A percentile compares a stretch with the other conserved stretches of the same genome.
phyloP scores from a whole-genome alignment of 768 basidiomycete genomes.

The Hypholoma fasciculare region DNA sequence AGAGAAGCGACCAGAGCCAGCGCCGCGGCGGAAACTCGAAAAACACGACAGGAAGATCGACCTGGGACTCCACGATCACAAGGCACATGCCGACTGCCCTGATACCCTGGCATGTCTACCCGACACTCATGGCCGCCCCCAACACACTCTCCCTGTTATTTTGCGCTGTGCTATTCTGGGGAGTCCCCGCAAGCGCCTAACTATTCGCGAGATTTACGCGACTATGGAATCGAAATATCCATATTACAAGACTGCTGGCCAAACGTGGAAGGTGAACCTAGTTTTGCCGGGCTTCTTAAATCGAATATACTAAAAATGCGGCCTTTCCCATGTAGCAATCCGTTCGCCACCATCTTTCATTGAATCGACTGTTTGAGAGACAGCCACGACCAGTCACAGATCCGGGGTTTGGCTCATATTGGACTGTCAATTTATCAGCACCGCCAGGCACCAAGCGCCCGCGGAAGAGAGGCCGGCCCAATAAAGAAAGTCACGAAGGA shows the following conservation, averaged over 20 bases:
- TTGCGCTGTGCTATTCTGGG: slow-evolving; percentile 83
- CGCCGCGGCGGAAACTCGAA: slow-evolving; percentile 24
- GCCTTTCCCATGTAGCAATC: slow-evolving; percentile 61
- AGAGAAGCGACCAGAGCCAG: slow-evolving; percentile 18
- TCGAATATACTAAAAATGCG: slow-evolving; percentile 11
- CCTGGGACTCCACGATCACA: slow-evolving; percentile 44
- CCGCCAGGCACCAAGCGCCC: slow-evolving; percentile 86
- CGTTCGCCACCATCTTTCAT: slow-evolving; percentile 80
- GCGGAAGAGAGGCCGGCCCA: slow-evolving; percentile 71
- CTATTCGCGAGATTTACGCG: slow-evolving; percentile 83
- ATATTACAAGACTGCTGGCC: slow-evolving; percentile 78
- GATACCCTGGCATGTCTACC: slow-evolving; percentile 77
- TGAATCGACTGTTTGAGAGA: slow-evolving; percentile 81
- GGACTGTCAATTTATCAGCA: slow-evolving; percentile 87
- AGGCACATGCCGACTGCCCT: slow-evolving; percentile 74
- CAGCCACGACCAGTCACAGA: slow-evolving; percentile 82
- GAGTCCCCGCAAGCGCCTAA: slow-evolving; percentile 70
- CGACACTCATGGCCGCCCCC: slow-evolving; percentile 76
- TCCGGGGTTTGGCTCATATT: slow-evolving; percentile 86
- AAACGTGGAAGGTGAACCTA: slow-evolving; percentile 75
- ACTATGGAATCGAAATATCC: slow-evolving; percentile 86
- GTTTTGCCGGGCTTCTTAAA: slow-evolving; percentile 9
- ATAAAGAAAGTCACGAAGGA: slow-evolving; percentile 39
- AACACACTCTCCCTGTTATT: slow-evolving; percentile 84
- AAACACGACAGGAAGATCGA: slow-evolving; percentile 28